Evolutionary conservation across 2,329 filamentous ascomycete species (phyloP).

Genomic region (Raffaelea ambrosiae): DNA sequence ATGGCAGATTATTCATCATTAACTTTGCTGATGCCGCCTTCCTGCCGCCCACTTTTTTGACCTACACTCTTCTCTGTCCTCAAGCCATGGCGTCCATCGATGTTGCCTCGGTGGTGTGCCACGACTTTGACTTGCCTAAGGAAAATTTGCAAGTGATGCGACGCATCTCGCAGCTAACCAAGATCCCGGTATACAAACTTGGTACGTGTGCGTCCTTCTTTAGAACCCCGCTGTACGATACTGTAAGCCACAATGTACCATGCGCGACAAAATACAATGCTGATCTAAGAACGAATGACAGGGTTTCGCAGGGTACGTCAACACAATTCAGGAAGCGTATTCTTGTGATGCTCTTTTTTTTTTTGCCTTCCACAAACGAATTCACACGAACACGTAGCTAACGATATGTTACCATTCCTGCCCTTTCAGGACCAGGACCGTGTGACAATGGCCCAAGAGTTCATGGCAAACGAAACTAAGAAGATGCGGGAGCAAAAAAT

Average conservation of each 20-base stretch:
- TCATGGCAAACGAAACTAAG: neutral
- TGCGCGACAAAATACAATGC: neutral
- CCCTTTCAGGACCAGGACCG: slow-evolving; percentile 1
- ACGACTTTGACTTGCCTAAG: slow-evolving; percentile 3
- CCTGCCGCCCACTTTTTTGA: slow-evolving; percentile 1
- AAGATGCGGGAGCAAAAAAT: neutral
- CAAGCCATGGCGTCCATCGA: slow-evolving; percentile 1
- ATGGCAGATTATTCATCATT: slow-evolving; percentile 1
- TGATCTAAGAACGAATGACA: neutral
- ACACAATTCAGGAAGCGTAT: slow-evolving; percentile 1
- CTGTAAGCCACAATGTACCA: neutral
- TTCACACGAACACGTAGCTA: slow-evolving; percentile 1
- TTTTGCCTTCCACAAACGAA: neutral
- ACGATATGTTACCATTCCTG: neutral
- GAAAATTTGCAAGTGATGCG: slow-evolving; percentile 3
- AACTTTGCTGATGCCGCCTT: slow-evolving; percentile 3
- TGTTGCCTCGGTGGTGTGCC: neutral
- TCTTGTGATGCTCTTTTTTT: neutral
- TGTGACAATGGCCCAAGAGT: neutral
- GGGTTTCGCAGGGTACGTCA: slow-evolving; percentile 1
- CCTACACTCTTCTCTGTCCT: slow-evolving; percentile 2
- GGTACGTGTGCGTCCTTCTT: slow-evolving; percentile 1
- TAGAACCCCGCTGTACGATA: neutral
- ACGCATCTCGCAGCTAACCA: slow-evolving; percentile 1
- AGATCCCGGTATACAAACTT: slow-evolving; percentile 4